phyloP scores from a whole-genome alignment of 2,329 filamentous ascomycete species.

The Colletotrichum endophyticum region DNA sequence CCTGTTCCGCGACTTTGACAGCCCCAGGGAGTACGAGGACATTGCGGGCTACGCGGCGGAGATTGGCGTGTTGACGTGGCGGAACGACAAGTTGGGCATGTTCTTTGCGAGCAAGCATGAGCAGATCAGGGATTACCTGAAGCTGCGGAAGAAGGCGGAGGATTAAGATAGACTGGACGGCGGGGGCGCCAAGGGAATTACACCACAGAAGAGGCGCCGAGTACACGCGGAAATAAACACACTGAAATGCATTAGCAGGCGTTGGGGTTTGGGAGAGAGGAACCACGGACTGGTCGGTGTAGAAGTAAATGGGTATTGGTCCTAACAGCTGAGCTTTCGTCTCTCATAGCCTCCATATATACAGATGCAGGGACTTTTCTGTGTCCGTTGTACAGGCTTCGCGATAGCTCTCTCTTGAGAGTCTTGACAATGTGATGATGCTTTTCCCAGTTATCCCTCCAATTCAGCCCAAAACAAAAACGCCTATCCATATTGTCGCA shows the following conservation, averaged over 20 bases:
- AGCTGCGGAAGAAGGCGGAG: conserved; percentile 62
- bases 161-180: not conserved
- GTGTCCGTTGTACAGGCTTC: not conserved
- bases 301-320: conserved; percentile 17
- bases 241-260: conserved; percentile 22
- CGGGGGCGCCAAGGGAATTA: not conserved
- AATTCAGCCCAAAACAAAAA: not conserved
- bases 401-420: not conserved
- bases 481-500: not conserved
- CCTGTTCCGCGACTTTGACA: conserved; percentile 87
- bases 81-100: conserved; percentile 76
- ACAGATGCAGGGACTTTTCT: not conserved
- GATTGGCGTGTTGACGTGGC: conserved; percentile 89
- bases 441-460: not conserved
- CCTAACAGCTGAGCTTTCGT: conserved; percentile 6
- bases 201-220: not conserved
- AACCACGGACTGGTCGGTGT: not conserved
- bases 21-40: conserved; percentile 70
- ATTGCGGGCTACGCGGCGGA: conserved; percentile 83
- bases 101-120: conserved; percentile 95
- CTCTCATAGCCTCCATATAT: not conserved
- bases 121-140: conserved; percentile 83
- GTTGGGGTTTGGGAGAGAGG: conserved; percentile 15
- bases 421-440: not conserved
- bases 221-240: not conserved